Percentiles rank a stretch among this genome's conserved stretches.
Conservation (phyloP, 208 protist genomes). For the Strigomonas oncopelti region DNA sequence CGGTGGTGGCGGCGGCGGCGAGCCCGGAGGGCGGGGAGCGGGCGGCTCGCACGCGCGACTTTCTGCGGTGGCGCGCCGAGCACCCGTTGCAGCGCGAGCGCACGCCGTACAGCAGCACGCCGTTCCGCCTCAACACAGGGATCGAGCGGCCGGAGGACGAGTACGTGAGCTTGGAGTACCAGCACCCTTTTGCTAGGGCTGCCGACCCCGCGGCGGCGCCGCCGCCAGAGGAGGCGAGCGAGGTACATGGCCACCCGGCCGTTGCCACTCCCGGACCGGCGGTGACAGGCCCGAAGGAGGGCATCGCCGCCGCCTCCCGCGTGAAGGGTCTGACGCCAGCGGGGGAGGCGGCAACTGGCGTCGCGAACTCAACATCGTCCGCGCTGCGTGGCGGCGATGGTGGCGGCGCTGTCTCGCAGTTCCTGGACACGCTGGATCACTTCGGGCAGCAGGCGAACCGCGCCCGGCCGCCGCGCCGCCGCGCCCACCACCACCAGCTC, state of each 20-base stretch:
- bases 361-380: too few species aligned
- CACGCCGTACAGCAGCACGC: constrained; percentile 32
- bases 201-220: background rate
- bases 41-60: constrained; percentile 12
- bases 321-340: background rate
- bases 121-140: constrained; percentile 71
- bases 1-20: constrained; percentile 35
- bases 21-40: background rate
- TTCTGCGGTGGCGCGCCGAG: constrained; percentile 51
- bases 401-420: constrained; percentile 32
- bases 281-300: background rate
- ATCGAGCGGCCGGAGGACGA: constrained; percentile 36
- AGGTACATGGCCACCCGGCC: too few species aligned
- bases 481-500: constrained; percentile 15
- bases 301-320: background rate
- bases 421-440: constrained; percentile 44
- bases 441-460: constrained; percentile 35
- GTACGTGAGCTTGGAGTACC: constrained; percentile 27
- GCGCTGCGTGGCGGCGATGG: background rate
- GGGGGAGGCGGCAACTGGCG: background rate
- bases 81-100: constrained; percentile 30
- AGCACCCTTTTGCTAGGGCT: constrained; percentile 11
- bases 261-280: background rate
- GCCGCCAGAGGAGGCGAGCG: constrained; percentile 4
- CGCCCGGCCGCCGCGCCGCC: constrained; percentile 24